Base-by-base conservation (phyloP, 2,329 filamentous ascomycete genomes). In the Colletotrichum sansevieriae region DNA sequence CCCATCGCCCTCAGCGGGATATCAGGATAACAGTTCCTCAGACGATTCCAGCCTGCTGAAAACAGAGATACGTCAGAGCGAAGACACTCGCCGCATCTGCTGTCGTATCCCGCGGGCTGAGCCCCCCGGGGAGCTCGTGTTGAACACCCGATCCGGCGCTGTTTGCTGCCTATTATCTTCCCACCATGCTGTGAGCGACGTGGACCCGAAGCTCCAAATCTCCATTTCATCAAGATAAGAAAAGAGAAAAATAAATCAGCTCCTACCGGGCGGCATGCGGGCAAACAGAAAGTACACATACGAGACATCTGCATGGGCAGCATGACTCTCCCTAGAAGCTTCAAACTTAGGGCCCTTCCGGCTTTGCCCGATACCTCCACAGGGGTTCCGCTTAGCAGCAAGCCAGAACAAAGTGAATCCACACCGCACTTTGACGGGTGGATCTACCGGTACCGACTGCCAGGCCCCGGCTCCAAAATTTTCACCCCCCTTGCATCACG, bases 291-390 rank as follows among this genome's bases (percentile, higher is more conserved):
- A 35, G 37, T 15, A 35, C 47, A 46, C 44, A 59, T 57, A 37
- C 41, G 54, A 68, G 56, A 68, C 56, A 46, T 58, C 39, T 55
- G 44, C 57, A 63, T 65, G 64, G 56, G 56, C 37, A 18, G 64
- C 57, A 67, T 70, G 64, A 70, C 67, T 67, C 66, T 69, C 56
- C 63, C 51, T 68, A 46, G 37, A 68, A 39, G 67, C 37, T 35
- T 54, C 67, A 68, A 58, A 70, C 52, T 51, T 46, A 25, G 59
- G 49, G 29, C 22, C 22, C 51, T 70, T 52, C 67, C 67, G 67
- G 63, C 35, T 70, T 70, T 68, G 57, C 67, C 67, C 67, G 67
- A 70, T 47, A 29, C 46, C 64, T 59, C 58, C 63, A 68, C 63
- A 68, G n/a, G 63, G 57, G 29, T 43, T 61, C 63, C 58, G 51